phyloP scores from a whole-genome alignment of 495 filamentous ascomycete genomes.

The Paragyromitra xinjiangensis region DNA sequence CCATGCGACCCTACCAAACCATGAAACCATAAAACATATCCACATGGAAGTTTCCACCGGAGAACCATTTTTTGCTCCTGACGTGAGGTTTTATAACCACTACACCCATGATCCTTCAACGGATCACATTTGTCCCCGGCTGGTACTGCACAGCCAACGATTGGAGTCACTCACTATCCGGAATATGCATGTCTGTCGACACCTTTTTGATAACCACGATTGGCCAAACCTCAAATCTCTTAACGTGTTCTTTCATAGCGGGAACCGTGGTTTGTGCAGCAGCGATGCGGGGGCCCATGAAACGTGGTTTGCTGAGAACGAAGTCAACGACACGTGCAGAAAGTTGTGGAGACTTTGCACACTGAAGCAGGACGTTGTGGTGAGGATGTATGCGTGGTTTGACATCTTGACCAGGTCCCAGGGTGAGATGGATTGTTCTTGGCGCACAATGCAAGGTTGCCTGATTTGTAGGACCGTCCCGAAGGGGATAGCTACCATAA shows the following conservation, averaged over 20 bases:
- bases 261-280: constrained; percentile 49
- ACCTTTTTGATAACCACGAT: constrained; percentile 49
- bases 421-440: constrained; percentile 38
- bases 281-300: constrained; percentile 40
- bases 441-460: constrained; percentile 37
- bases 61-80: constrained; percentile 51
- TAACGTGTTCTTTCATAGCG: constrained; percentile 49
- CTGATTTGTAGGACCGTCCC: constrained; percentile 41
- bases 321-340: constrained; percentile 37
- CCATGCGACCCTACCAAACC: constrained; percentile 51
- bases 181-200: constrained; percentile 52
- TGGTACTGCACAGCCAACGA: constrained; percentile 43
- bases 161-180: constrained; percentile 54
- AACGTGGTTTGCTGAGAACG: constrained; percentile 41
- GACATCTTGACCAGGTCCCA: constrained; percentile 27
- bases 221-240: constrained; percentile 50
- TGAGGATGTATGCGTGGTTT: constrained; percentile 46
- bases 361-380: constrained; percentile 34
- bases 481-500: constrained; percentile 11
- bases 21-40: constrained; percentile 52
- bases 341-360: constrained; percentile 42
- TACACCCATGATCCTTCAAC: constrained; percentile 51
- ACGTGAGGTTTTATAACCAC: constrained; percentile 53
- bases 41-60: constrained; percentile 52
- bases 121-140: constrained; percentile 54